Base-by-base conservation (phyloP, 129 eudicot species). In the Flaveria sonorensis region DNA sequence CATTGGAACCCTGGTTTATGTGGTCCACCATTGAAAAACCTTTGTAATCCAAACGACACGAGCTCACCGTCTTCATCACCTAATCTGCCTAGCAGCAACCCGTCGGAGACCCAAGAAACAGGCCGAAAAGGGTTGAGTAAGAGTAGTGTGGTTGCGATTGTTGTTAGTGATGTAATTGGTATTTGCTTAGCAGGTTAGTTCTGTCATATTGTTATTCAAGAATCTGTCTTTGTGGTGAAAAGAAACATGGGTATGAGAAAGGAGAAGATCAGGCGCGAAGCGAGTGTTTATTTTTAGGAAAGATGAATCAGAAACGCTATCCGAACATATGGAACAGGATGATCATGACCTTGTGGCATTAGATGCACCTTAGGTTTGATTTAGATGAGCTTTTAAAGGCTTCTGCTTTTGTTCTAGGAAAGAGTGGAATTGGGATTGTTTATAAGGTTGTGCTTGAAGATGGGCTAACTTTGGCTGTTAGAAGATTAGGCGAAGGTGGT, bases 361-460 rank as follows among this genome's bases (percentile, higher is more conserved):
- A 69, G 99, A 89, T 78, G 21, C 85, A 2, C 92, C 87, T 82
- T 94, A 43, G 92, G 18, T 94, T 86, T 80, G 97, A 94, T 83
- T 86, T 94, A 13, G 99, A 94, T 60, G 97, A 91, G 77, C 92
- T 93, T 66, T 85, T 93, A 13, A 93, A 93, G 75, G 98, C 98
- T 1, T 93, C 98, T 40, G 98, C 98, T 57, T 91, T 93, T 84
- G 99, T 94, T 78, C 83, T 94, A 14, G 99, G 99, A 50, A 94
- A 94, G 85, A 94, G 97, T 71, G 99, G 94, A 15, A 94, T 91
- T 73, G 99, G 99, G 74, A 94, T 94, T 79, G 99, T 94, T 65
- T 94, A 94, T 81, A 94, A 91, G 64, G 99, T 94, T 65, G 99
- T 94, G 78, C 96, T 94, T 57, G 99, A 94, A 80, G 99, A 91